Percentiles rank a stretch among this genome's conserved stretches.
phyloP scores from a whole-genome alignment of 2,329 filamentous ascomycete genomes.

The Pseudocercospora fijiensis region DNA sequence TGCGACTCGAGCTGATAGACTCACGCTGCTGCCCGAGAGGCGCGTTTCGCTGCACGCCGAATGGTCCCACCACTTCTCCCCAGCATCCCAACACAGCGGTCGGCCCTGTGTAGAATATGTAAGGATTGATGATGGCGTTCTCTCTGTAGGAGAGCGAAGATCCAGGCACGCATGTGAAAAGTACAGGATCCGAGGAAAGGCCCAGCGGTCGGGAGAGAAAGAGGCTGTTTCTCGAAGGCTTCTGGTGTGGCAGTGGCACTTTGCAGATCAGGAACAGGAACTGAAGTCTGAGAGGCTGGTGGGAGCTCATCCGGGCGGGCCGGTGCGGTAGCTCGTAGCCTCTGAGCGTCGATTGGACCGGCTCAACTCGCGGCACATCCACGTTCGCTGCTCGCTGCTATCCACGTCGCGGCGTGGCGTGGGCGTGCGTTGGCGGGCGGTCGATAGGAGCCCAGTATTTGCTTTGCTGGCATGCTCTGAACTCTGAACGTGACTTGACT shows the following conservation, averaged over 20 bases:
- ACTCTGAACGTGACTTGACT: neutral
- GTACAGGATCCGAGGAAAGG: neutral
- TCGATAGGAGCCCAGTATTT: neutral
- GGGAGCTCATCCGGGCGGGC: neutral
- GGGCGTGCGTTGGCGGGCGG: too few relatives aligned
- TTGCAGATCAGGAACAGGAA: neutral
- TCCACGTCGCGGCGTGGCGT: too few relatives aligned
- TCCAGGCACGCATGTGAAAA: neutral
- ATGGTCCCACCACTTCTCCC: neutral
- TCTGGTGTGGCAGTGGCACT: too few relatives aligned
- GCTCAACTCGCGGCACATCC: neutral
- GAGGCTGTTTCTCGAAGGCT: neutral
- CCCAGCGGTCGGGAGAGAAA: neutral
- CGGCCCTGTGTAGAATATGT: neutral
- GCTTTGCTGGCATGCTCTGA: neutral
- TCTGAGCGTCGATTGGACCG: neutral
- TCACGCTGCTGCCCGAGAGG: constrained; percentile 1
- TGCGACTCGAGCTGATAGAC: neutral
- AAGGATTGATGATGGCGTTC: neutral
- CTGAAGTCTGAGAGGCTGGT: neutral
- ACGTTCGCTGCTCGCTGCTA: neutral
- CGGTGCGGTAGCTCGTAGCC: too few relatives aligned
- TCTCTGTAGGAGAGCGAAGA: too few relatives aligned
- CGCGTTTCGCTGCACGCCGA: neutral
- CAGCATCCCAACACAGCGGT: neutral